These are phyloP conservation scores for Yamadazyma siamensis DNA, from an alignment of 1,139 yeast species.

Conservation along the genomic window DNA sequence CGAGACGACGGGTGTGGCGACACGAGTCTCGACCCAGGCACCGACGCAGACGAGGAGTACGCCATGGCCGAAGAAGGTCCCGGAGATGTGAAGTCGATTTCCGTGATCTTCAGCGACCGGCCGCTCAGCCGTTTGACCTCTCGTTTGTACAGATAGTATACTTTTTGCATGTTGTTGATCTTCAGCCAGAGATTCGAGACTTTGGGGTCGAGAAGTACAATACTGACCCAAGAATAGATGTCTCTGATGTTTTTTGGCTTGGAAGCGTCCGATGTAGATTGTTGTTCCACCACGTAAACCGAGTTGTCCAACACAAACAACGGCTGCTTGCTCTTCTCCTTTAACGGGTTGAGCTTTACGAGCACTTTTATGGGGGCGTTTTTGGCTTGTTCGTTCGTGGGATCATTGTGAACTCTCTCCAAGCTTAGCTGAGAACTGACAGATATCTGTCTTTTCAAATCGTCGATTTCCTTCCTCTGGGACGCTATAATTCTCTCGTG, in stretches of 20 bases:
- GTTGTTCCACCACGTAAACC: constrained; percentile 1
- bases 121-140: constrained; percentile 2
- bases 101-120: constrained; percentile 9
- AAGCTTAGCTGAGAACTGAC: constrained; percentile 26
- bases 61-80: constrained; percentile 2
- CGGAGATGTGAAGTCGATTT: constrained; percentile 26
- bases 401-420: constrained; percentile 6
- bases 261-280: neutral
- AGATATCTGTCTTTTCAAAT: constrained; percentile 29
- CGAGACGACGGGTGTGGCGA: no score
- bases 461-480: constrained; percentile 36
- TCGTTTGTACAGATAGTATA: constrained; percentile 36
- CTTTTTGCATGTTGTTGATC: constrained; percentile 39
- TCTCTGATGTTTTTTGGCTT: constrained; percentile 10
- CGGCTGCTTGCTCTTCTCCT: constrained; percentile 12
- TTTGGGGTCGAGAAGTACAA: constrained; percentile 40
- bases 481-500: constrained; percentile 22
- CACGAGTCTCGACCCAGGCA: no score
- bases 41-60: neutral
- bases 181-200: constrained; percentile 41
- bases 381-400: constrained; percentile 4
- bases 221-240: constrained; percentile 39
- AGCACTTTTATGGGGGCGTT: constrained; percentile 6
- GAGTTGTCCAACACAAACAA: constrained; percentile 20
- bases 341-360: constrained; percentile 16